phyloP scores from a whole-genome alignment of 805 yeast species.

The Clavispora santaluciae region DNA sequence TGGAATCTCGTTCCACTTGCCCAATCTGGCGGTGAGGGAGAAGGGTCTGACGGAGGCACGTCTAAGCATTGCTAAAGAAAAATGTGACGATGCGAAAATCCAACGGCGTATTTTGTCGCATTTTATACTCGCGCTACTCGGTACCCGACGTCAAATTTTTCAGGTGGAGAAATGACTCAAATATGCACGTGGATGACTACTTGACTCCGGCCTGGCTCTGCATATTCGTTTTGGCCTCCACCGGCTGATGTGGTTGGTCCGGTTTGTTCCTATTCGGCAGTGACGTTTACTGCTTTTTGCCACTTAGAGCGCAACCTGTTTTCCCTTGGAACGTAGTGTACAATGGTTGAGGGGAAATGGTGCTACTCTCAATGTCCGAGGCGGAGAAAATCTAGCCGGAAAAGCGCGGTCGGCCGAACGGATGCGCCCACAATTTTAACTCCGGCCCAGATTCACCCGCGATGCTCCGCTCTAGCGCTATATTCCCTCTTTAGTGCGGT shows the following conservation, averaged over 20 bases:
- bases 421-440: not conserved
- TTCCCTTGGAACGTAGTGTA: not conserved
- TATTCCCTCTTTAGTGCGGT: not conserved
- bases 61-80: slow-evolving; percentile 13
- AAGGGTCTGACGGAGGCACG: slow-evolving; percentile 13
- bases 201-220: not conserved
- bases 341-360: not conserved
- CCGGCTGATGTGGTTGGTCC: no score
- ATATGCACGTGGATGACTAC: slow-evolving; percentile 11
- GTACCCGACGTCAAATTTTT: slow-evolving; percentile 2
- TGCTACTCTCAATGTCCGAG: not conserved
- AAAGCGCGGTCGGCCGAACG: not conserved
- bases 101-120: not conserved
- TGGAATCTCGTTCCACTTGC: slow-evolving; percentile 33
- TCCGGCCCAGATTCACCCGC: not conserved
- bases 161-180: slow-evolving; percentile 7
- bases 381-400: not conserved
- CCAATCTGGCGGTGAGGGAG: slow-evolving; percentile 15
- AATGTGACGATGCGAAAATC: not conserved
- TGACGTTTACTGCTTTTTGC: no score
- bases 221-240: not conserved
- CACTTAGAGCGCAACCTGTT: no score
- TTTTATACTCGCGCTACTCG: not conserved
- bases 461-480: not conserved
- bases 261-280: no score